phyloP scores from a whole-genome alignment of 352 stramenopile genomes.

The Aphanomyces stellatus region DNA sequence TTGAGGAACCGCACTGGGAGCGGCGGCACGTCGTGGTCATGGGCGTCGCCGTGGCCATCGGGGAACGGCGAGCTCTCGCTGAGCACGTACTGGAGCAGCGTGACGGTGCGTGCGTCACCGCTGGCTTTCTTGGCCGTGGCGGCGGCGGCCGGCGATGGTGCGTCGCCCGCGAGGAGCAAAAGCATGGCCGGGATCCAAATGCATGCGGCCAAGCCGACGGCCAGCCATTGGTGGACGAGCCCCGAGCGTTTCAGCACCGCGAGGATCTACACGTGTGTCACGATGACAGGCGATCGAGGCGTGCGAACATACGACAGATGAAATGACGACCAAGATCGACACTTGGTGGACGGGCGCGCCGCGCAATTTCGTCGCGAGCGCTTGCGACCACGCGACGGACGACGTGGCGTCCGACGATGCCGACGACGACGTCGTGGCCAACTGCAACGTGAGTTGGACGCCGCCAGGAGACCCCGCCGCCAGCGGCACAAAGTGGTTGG shows the following conservation, averaged over 20 bases:
- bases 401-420: not conserved
- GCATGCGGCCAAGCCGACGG: constrained; percentile 6
- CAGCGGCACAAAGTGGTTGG: constrained; percentile 20
- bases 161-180: constrained; percentile 8
- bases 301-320: constrained; percentile 8
- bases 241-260: constrained; percentile 13
- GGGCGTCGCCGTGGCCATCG: not conserved
- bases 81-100: constrained; percentile 8
- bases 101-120: constrained; percentile 25
- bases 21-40: constrained; percentile 26
- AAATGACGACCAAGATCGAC: constrained; percentile 17
- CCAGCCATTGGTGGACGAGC: constrained; percentile 15
- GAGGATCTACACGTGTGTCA: constrained; percentile 3
- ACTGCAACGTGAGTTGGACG: constrained; percentile 4
- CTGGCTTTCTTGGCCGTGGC: constrained; percentile 1
- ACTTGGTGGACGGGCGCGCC: constrained; percentile 12
- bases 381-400: not conserved
- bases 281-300: not conserved
- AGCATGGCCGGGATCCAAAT: constrained; percentile 34
- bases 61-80: not conserved
- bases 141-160: not conserved
- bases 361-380: constrained; percentile 5
- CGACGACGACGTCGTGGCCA: not conserved
- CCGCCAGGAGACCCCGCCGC: not conserved
- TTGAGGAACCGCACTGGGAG: constrained; percentile 60